Evolutionary conservation across 202 grass and related monocot species (phyloP), one percentile per base, ranked within the genome.

Genomic region (Dendrocalamus latiflorus): DNA sequence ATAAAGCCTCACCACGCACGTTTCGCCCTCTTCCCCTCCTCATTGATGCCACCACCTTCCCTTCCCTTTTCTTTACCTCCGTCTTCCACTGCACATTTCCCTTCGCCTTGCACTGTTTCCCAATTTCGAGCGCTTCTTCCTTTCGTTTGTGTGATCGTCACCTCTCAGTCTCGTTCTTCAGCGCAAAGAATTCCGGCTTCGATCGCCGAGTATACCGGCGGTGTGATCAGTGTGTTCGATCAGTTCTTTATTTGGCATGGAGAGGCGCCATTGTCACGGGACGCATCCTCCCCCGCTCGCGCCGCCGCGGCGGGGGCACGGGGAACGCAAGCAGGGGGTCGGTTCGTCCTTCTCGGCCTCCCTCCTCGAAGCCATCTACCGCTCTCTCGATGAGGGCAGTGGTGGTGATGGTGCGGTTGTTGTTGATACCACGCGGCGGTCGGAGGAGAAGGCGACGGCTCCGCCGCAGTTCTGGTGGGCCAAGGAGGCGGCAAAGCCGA

Each of bases 311-410:
- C 76, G 55, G 14, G 34, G 15, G 20, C 88, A 53, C 30, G 54
- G 50, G 28, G 88, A 85, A 1, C 72, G 68, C 20, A 34, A 13
- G 15, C 76, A 79, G 18, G 26, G 76, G 43, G 43, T 3, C 16
- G 41, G 79, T 72, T 78, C 84, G 6, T 95, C 95, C 64, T 98
- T 98, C 92, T 93, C 95, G 28, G 84, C 95, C 0, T 86, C 91
- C 39, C 90, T 98, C 33, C 87, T 98, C 2, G 95, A 94, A 72
- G 85, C 87, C 45, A 90, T 98, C 68, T 93, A 93, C 76, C 90
- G 83, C 28, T 94, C 92, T 2, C 82, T 98, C 20, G 90, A 98
- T 63, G 88, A 90, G 4, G 75, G 42, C 10, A 10, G 2, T 60
- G 36, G 56, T 14, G 75, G 65, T 49, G 81, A 1, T 4, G 22